These are phyloP conservation scores for Globisporangium spiculum DNA, from an alignment of 352 stramenopile genomes.

Conservation along the genomic window DNA sequence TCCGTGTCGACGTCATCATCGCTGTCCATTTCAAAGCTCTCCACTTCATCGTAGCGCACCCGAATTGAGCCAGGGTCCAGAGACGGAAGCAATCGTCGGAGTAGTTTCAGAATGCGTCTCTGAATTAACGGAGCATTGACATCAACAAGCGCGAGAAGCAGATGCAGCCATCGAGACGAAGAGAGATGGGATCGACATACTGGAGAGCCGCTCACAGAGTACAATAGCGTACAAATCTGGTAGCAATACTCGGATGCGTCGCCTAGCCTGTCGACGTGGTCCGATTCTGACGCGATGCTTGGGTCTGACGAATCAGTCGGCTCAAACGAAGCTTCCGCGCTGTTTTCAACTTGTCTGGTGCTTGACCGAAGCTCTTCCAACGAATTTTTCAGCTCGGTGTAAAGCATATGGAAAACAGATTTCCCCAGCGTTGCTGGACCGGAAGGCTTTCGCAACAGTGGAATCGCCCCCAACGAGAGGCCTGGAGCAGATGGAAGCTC, in stretches of 20 bases:
- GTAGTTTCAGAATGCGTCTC: slow-evolving; percentile 76
- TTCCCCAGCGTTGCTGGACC: slow-evolving; percentile 87
- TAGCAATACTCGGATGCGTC: slow-evolving; percentile 88
- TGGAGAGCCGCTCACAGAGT: slow-evolving; percentile 82
- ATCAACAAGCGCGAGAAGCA: slow-evolving; percentile 78
- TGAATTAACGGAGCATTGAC: slow-evolving; percentile 74
- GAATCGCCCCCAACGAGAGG: slow-evolving; percentile 64
- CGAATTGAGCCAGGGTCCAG: slow-evolving; percentile 63
- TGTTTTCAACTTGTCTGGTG: slow-evolving; percentile 11
- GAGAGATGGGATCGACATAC: slow-evolving; percentile 83
- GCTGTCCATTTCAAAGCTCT: slow-evolving; percentile 78
- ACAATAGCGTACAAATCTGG: slow-evolving; percentile 85
- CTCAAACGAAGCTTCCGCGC: slow-evolving; percentile 28
- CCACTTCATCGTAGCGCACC: slow-evolving; percentile 62
- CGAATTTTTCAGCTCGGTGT: slow-evolving; percentile 86
- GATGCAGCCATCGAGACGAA: slow-evolving; percentile 76
- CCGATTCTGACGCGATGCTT: slow-evolving; percentile 34
- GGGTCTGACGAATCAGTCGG: slow-evolving; percentile 43
- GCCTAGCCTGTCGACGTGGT: slow-evolving; percentile 28
- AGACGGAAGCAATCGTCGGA: slow-evolving; percentile 72
- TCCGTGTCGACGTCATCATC: slow-evolving; percentile 78
- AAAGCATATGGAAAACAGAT: slow-evolving; percentile 90
- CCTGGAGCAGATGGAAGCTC: slow-evolving; percentile 45
- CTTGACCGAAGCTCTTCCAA: slow-evolving; percentile 67
- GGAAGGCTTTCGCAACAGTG: slow-evolving; percentile 77